phyloP scores from a whole-genome alignment of 2,329 filamentous ascomycete genomes.

The Hymenoscyphus fructigenus region DNA sequence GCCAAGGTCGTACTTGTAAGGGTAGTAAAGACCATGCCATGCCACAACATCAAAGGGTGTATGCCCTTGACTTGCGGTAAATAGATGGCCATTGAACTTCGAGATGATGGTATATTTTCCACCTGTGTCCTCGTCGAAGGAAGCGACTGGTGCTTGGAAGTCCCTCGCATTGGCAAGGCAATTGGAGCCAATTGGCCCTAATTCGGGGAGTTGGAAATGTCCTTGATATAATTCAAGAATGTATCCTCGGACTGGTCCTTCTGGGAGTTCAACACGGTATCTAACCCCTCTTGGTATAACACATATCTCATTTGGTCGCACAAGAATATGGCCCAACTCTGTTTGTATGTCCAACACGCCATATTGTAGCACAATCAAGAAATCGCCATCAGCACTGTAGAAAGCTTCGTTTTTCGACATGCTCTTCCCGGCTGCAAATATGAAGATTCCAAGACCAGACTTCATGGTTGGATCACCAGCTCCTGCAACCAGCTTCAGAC shows the following conservation, averaged over 20 bases:
- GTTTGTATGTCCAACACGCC: slow-evolving; percentile 74
- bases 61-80: slow-evolving; percentile 64
- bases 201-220: slow-evolving; percentile 69
- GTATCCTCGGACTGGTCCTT: slow-evolving; percentile 66
- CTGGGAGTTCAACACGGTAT: slow-evolving; percentile 67
- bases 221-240: slow-evolving; percentile 73
- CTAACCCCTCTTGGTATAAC: slow-evolving; percentile 74
- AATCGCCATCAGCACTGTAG: slow-evolving; percentile 81
- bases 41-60: slow-evolving; percentile 77
- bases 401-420: slow-evolving; percentile 77
- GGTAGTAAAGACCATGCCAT: slow-evolving; percentile 79
- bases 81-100: slow-evolving; percentile 69
- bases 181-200: slow-evolving; percentile 72
- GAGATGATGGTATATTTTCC: slow-evolving; percentile 51
- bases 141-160: slow-evolving; percentile 70
- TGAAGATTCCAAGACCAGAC: slow-evolving; percentile 73
- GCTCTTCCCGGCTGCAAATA: slow-evolving; percentile 75
- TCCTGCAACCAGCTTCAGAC: slow-evolving; percentile 66
- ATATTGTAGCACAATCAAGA: slow-evolving; percentile 73
- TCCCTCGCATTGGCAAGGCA: slow-evolving; percentile 73
- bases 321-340: slow-evolving; percentile 70
- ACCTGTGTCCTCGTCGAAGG: slow-evolving; percentile 59
- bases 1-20: slow-evolving; percentile 79
- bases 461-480: slow-evolving; percentile 79
- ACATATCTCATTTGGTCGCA: slow-evolving; percentile 76